phyloP scores from a whole-genome alignment of 805 yeast species.

The Candida easanensis region DNA sequence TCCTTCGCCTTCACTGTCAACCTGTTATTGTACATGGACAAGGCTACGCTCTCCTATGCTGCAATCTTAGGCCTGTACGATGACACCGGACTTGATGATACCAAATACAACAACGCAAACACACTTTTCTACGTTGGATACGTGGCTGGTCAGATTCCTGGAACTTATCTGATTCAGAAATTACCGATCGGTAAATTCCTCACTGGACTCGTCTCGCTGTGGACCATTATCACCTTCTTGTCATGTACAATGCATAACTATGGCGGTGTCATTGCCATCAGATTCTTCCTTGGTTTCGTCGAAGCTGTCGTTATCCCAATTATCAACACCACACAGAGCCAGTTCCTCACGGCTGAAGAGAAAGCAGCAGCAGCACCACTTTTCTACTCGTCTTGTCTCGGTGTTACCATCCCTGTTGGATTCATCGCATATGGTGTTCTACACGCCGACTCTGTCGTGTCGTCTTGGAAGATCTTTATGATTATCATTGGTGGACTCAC shows the following conservation, averaged over 20 bases:
- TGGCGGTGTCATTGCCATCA: conserved; percentile 43
- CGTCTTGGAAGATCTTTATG: conserved; percentile 53
- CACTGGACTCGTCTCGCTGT: conserved; percentile 33
- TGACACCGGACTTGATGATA: conserved; percentile 42
- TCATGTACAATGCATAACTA: conserved; percentile 44
- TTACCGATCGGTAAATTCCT: conserved; percentile 41
- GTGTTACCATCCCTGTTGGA: conserved; percentile 50
- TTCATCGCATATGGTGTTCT: conserved; percentile 43
- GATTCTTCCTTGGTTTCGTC: conserved; percentile 51
- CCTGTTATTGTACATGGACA: conserved; percentile 47
- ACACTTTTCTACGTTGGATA: conserved; percentile 55
- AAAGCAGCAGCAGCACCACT: conserved; percentile 52
- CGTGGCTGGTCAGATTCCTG: conserved; percentile 43
- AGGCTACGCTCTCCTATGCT: conserved; percentile 48
- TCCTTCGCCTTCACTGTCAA: conserved; percentile 38
- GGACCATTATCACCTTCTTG: conserved; percentile 47
- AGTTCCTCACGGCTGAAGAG: conserved; percentile 46
- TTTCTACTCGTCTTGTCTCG: conserved; percentile 50
- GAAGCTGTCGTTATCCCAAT: conserved; percentile 44
- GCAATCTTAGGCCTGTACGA: conserved; percentile 46
- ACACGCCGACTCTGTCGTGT: conserved; percentile 26
- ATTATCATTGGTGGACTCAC: conserved; percentile 58
- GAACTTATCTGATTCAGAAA: conserved; percentile 42
- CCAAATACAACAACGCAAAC: conserved; percentile 45
- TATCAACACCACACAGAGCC: conserved; percentile 46